Conservation (phyloP, 1,284 basidiomycete species). For the Leccinum idahoense region DNA sequence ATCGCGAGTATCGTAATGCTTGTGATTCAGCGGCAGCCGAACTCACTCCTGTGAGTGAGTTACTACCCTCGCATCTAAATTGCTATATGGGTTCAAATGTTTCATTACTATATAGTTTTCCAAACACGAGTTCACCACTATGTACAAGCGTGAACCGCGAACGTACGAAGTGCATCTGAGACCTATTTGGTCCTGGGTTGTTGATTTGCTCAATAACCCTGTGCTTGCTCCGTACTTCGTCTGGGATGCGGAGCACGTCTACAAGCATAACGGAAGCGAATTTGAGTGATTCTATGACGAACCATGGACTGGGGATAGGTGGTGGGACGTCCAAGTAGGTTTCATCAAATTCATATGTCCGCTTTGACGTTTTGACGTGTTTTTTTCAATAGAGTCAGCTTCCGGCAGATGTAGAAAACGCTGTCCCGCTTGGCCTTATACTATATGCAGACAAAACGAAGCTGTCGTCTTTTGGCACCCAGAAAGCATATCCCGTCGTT, state of each 20-base stretch:
- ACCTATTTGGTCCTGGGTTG: conserved; percentile 26
- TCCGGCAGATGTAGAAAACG: background rate
- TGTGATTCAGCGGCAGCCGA: background rate
- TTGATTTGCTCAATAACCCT: conserved; percentile 21
- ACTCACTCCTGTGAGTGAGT: conserved; percentile 1
- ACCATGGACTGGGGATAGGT: conserved; percentile 27
- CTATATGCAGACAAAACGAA: conserved; percentile 17
- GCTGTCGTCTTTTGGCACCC: conserved; percentile 18
- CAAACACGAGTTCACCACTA: background rate
- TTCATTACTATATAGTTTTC: background rate
- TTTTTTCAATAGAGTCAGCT: background rate
- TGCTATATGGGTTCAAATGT: background rate
- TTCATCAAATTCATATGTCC: background rate
- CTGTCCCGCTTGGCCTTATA: conserved; percentile 8
- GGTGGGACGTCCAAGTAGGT: conserved; percentile 29
- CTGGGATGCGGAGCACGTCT: conserved; percentile 11
- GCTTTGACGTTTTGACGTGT: background rate
- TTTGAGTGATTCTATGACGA: conserved; percentile 26
- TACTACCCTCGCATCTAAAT: background rate
- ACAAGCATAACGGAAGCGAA: conserved; percentile 16
- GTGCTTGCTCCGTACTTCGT: conserved; percentile 13
- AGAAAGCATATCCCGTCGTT: conserved; percentile 42
- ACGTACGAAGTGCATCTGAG: conserved; percentile 3
- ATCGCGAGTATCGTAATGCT: background rate
- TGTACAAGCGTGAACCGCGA: conserved; percentile 1